A percentile compares a stretch with the other conserved stretches of the same genome.
These are phyloP conservation scores for Trichoderma breve DNA, from an alignment of 2,329 filamentous ascomycete species.

Conservation along the genomic window DNA sequence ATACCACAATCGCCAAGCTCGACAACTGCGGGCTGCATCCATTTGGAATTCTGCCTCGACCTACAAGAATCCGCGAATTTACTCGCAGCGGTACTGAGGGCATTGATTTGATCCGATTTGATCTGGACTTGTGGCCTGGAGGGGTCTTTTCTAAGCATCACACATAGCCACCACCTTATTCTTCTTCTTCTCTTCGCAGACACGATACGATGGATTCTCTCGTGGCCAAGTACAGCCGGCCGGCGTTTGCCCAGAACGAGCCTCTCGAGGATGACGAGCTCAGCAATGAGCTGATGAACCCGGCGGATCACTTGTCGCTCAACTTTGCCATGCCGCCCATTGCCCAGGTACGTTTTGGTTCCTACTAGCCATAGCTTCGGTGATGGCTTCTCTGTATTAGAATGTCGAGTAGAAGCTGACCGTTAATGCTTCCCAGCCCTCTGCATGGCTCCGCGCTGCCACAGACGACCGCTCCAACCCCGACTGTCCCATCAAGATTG, in stretches of 20 bases:
- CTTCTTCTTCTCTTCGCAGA: not conserved
- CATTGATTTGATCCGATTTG: not conserved
- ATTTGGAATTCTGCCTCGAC: not conserved
- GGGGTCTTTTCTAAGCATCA: not conserved
- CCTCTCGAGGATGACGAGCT: slow-evolving; percentile 65
- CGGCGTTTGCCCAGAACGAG: slow-evolving; percentile 70
- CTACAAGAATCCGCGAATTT: not conserved
- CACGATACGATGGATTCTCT: slow-evolving; percentile 74
- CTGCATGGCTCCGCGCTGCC: slow-evolving; percentile 91
- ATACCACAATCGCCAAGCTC: not conserved
- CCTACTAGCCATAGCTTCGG: not conserved
- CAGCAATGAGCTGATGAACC: slow-evolving; percentile 70
- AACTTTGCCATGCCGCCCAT: slow-evolving; percentile 95
- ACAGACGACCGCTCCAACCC: slow-evolving; percentile 98
- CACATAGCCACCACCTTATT: not conserved
- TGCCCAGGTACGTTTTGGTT: slow-evolving; percentile 65
- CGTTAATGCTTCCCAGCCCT: slow-evolving; percentile 59
- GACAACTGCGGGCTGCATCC: not conserved
- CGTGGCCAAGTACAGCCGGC: slow-evolving; percentile 85
- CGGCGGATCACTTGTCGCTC: slow-evolving; percentile 74
- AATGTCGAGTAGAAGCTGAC: not conserved
- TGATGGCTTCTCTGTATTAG: not conserved
- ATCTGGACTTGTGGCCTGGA: not conserved
- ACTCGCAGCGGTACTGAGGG: not conserved
- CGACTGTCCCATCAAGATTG: slow-evolving; percentile 97